Conservation (phyloP, 1,284 basidiomycete genomes). For the Somion occarium region DNA sequence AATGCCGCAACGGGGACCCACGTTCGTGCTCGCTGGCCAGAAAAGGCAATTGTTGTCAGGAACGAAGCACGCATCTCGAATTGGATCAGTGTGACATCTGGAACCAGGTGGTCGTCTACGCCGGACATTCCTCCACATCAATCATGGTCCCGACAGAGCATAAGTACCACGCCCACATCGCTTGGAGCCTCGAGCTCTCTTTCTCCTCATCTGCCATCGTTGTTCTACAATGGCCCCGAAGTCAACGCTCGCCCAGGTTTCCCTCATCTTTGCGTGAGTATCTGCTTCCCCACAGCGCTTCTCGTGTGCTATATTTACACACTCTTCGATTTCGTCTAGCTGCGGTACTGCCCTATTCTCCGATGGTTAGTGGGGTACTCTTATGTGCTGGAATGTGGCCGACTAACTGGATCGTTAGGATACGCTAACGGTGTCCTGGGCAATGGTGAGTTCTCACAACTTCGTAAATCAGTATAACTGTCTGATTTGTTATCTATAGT, state of each 20-base stretch:
- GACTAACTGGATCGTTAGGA: too few species aligned
- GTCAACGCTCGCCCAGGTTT: slow-evolving; percentile 44
- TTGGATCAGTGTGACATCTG: background rate
- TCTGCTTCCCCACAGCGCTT: background rate
- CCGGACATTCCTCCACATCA: slow-evolving; percentile 1
- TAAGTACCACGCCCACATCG: slow-evolving; percentile 10
- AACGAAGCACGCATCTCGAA: slow-evolving; percentile 1
- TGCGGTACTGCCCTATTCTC: slow-evolving; percentile 86
- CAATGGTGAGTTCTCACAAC: slow-evolving; percentile 43
- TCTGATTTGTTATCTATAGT: slow-evolving; percentile 33
- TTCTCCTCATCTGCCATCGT: slow-evolving; percentile 3
- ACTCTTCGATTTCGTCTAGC: slow-evolving; percentile 28
- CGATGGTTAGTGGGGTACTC: slow-evolving; percentile 49
- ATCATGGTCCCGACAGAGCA: slow-evolving; percentile 4
- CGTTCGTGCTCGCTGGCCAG: background rate
- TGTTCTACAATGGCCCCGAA: slow-evolving; percentile 13
- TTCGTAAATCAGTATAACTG: background rate
- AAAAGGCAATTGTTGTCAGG: background rate
- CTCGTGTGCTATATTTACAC: slow-evolving; percentile 1
- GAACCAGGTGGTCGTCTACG: background rate
- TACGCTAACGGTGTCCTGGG: slow-evolving; percentile 82
- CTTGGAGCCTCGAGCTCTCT: background rate
- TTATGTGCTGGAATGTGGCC: too few species aligned
- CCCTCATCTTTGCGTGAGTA: slow-evolving; percentile 77
- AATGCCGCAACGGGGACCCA: too few species aligned